Evolutionary conservation across 768 basidiomycete genomes (phyloP).

Genomic region (Chalciporus piperatus): DNA sequence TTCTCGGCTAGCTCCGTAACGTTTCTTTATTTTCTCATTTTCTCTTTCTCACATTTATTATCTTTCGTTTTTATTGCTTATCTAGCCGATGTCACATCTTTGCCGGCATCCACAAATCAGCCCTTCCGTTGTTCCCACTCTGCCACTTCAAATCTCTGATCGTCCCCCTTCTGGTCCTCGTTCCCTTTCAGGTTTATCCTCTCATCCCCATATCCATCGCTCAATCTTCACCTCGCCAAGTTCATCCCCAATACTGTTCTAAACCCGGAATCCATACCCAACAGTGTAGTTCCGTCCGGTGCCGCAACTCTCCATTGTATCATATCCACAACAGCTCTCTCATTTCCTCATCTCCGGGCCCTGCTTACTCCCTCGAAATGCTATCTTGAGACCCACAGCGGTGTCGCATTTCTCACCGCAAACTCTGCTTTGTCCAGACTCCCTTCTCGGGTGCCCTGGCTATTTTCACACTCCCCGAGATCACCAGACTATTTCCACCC

Average conservation of each 20-base stretch:
- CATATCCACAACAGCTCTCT: slow-evolving; percentile 1
- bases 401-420: slow-evolving; percentile 9
- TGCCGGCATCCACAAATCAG: slow-evolving; percentile 7
- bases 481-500: slow-evolving; percentile 11
- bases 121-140: slow-evolving; percentile 5
- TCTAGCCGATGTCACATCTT: slow-evolving; percentile 29
- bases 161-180: background rate
- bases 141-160: slow-evolving; percentile 19
- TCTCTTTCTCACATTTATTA: background rate
- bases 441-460: slow-evolving; percentile 10
- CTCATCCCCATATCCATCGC: slow-evolving; percentile 4
- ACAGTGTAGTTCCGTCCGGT: slow-evolving; percentile 17
- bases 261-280: too few relatives aligned
- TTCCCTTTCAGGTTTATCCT: background rate
- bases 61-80: slow-evolving; percentile 13
- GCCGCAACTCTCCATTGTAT: slow-evolving; percentile 1
- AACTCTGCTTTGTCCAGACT: slow-evolving; percentile 6
- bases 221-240: background rate
- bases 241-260: background rate
- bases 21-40: slow-evolving; percentile 9
- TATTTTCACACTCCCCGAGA: slow-evolving; percentile 16
- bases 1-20: slow-evolving; percentile 28
- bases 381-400: background rate
- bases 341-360: background rate
- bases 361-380: slow-evolving; percentile 1